Base-by-base conservation (phyloP, 352 stramenopile genomes). In the Salisapilia sapeloensis region DNA sequence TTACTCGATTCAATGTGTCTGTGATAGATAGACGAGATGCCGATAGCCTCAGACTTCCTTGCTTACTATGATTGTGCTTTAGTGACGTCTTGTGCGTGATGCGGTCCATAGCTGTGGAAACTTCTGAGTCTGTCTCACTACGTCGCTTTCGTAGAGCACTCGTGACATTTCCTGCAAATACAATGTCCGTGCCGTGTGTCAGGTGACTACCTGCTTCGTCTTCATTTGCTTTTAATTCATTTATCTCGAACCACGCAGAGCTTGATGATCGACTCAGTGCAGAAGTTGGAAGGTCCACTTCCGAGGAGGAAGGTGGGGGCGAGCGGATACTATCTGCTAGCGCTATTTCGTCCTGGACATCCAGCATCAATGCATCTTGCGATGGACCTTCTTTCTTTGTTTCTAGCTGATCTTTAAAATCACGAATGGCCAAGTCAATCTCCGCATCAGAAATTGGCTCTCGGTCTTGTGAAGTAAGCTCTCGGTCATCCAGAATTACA, bases 101-200 rank as follows among this genome's bases (percentile, higher is more conserved):
- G 15, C 19, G 36, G 18, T 38, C 29, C 18, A 23, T 32, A 20
- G 27, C 25, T 17, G 23, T 21, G 17, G 6, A 15, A 31, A 33
- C 20, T 13, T 64, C 47, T 1, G 44, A 31, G 40, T 82, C 62
- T 12, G 52, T 63, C 44, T 85, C 69, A 28, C 55, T 74, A 20
- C 72, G 53, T 34, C 80, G 70, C 4, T 71, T 56, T 9, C 77
- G 62, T 33, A 92, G 40, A 2, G 77, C 64, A 14, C 71, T 86
- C 2, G 75, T 85, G n/a, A 90, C 63, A 44, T 90, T 92, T 26
- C 79, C 79, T 2, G 79, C 77, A 50, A 93, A 87, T 2, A 90
- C 74, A 20, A 92, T 80, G 31, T 82, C 62, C 1, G 70, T 83
- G 23, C 79, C 79, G 43, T 93, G 79, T 3, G 79, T 93, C n/a